Base-by-base conservation (phyloP, 768 basidiomycete species). In the Fomitopsis serialis region DNA sequence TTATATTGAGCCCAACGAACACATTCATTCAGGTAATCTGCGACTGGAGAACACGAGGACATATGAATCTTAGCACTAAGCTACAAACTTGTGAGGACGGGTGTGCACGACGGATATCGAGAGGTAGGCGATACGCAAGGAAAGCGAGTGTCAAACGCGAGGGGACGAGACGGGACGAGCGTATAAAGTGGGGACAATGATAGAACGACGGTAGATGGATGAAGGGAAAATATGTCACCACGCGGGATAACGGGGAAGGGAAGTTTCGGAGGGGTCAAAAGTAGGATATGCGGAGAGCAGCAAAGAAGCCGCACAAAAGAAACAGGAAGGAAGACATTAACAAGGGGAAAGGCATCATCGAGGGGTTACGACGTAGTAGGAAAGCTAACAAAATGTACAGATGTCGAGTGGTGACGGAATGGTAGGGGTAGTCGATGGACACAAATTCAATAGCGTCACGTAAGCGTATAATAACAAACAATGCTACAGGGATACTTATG, bases 1-100 rank as follows among this genome's bases (percentile, higher is more conserved):
- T 32, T 6, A 32, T n/a, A n/a, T n/a, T n/a, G n/a, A 17, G 6
- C 15, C 13, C 37, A 40, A 40, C 37, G 19, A 40, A 40, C 37
- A 47, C 46, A 47, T 47, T 47, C 51, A 55, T 51, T 54, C 54
- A 35, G 44, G 50, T 56, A 52, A 35, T 58, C 51, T 54, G 54
- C 52, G 63, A 64, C n/a, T 50, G 54, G 60, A 54, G 55, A 52
- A 53, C 53, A 61, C 58, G 58, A 42, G 44, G 47, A 56, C 54
- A 58, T 57, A 6, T 32, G 6, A 11, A 57, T 55, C 58, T 54
- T 56, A 58, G 58, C 58, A 59, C 64, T 68, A 68, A 61, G 64
- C 66, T 68, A 68, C 67, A 68, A 57, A 66, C 64, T 67, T 63
- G 63, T 17, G 65, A 52, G 62, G 62, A 58, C 50, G 45, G 61